Evolutionary conservation across 2,329 filamentous ascomycete species (phyloP).

Genomic region (Macrophomina pseudophaseolina): DNA sequence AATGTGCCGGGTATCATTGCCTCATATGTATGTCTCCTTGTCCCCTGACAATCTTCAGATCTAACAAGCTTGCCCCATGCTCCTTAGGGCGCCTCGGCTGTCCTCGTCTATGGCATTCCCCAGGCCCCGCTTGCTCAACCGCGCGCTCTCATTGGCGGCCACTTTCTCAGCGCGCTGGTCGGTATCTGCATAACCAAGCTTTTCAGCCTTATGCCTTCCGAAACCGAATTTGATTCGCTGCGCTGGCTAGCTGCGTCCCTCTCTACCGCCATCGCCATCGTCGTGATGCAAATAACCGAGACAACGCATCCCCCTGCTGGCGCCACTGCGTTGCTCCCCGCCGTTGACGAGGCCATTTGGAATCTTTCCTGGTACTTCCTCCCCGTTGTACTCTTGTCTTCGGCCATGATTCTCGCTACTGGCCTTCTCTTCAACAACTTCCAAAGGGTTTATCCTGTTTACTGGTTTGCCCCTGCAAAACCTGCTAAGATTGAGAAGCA

Average conservation of each 20-base stretch:
- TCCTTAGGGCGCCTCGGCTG: constrained; percentile 49
- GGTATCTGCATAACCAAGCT: constrained; percentile 52
- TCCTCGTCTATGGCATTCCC: constrained; percentile 53
- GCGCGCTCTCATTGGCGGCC: constrained; percentile 50
- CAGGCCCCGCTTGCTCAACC: constrained; percentile 53
- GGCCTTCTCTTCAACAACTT: constrained; percentile 53
- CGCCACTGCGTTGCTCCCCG: constrained; percentile 52
- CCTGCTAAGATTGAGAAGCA: constrained; percentile 13
- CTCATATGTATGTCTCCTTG: constrained; percentile 40
- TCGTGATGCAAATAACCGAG: constrained; percentile 54
- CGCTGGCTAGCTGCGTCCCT: constrained; percentile 52
- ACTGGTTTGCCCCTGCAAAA: constrained; percentile 50
- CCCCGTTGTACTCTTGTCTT: constrained; percentile 48
- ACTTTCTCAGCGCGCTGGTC: constrained; percentile 50
- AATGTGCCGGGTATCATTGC: constrained; percentile 51
- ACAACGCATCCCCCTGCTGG: constrained; percentile 55
- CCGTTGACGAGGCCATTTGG: constrained; percentile 45
- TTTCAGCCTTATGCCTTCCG: constrained; percentile 46
- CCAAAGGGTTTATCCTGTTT: constrained; percentile 51
- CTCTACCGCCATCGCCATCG: constrained; percentile 48
- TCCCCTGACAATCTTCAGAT: constrained; percentile 23
- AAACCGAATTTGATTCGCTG: constrained; percentile 35
- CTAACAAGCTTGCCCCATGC: background rate
- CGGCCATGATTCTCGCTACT: constrained; percentile 45
- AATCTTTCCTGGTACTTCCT: constrained; percentile 51